Conservation (phyloP, 352 stramenopile genomes). For the Globisporangium cystogenes region DNA sequence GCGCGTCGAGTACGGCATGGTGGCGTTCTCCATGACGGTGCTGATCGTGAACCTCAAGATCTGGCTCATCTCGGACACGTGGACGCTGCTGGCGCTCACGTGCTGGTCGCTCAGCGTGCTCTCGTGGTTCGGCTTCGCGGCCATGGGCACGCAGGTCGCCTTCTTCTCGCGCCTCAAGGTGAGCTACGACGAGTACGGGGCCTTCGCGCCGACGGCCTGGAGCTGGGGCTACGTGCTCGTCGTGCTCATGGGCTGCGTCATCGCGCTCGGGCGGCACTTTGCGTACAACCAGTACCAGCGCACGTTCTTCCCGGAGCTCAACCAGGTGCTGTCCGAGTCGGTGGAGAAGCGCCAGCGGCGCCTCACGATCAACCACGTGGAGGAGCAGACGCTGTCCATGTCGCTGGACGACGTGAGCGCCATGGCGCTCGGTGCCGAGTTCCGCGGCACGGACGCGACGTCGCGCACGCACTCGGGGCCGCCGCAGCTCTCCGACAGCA, state of each 20-base stretch:
- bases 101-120: slow-evolving; percentile 64
- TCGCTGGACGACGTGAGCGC: slow-evolving; percentile 66
- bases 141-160: slow-evolving; percentile 41
- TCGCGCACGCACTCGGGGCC: slow-evolving; percentile 17
- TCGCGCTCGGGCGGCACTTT: slow-evolving; percentile 69
- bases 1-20: slow-evolving; percentile 77
- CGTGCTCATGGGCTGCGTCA: slow-evolving; percentile 55
- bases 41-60: slow-evolving; percentile 95
- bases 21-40: slow-evolving; percentile 90
- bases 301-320: slow-evolving; percentile 62
- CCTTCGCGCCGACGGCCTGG: slow-evolving; percentile 50
- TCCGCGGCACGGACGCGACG: slow-evolving; percentile 40
- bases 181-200: slow-evolving; percentile 72
- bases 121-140: slow-evolving; percentile 63
- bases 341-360: slow-evolving; percentile 36
- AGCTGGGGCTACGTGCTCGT: slow-evolving; percentile 61
- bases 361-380: slow-evolving; percentile 66
- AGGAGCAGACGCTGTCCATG: slow-evolving; percentile 74
- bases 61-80: slow-evolving; percentile 75
- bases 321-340: slow-evolving; percentile 66
- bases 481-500: too few relatives aligned
- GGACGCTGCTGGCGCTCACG: slow-evolving; percentile 52
- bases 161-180: slow-evolving; percentile 69
- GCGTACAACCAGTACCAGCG: slow-evolving; percentile 80
- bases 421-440: slow-evolving; percentile 45